phyloP scores from a whole-genome alignment of 2,329 filamentous ascomycete species.

The Zymoseptoria pseudotritici region DNA sequence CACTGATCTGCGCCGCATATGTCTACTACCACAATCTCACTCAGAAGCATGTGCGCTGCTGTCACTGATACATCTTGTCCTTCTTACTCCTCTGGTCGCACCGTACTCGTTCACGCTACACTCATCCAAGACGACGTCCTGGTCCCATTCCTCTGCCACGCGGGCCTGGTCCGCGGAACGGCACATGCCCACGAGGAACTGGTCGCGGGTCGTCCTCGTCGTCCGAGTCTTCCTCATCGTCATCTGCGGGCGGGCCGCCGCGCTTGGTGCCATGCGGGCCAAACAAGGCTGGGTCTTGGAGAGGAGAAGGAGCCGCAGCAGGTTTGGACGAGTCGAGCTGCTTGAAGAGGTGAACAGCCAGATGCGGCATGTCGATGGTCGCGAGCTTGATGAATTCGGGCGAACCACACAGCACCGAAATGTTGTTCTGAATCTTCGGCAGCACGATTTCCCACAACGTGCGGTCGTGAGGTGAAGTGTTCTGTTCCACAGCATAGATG shows the following conservation, averaged over 20 bases:
- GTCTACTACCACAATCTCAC: not conserved
- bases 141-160: not conserved
- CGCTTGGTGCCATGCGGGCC: not conserved
- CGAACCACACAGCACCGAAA: constrained; percentile 1
- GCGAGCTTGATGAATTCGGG: not conserved
- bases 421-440: constrained; percentile 9
- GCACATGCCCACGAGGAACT: not conserved
- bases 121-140: not conserved
- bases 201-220: not conserved
- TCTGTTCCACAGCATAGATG: constrained; percentile 8
- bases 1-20: not conserved
- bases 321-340: not conserved
- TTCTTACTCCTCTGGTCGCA: not conserved
- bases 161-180: not conserved
- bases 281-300: not conserved
- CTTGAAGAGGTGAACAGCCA: not conserved
- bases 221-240: not conserved
- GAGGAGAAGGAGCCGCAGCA: not conserved
- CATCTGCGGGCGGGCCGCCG: not conserved
- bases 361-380: not conserved
- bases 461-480: constrained; percentile 4
- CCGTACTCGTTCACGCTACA: not conserved
- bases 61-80: not conserved
- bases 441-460: constrained; percentile 13
- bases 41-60: not conserved